Evolutionary conservation across 2,329 filamentous ascomycete species (phyloP), one percentile per base, ranked within the genome.

Genomic region (Nemania diffusa): DNA sequence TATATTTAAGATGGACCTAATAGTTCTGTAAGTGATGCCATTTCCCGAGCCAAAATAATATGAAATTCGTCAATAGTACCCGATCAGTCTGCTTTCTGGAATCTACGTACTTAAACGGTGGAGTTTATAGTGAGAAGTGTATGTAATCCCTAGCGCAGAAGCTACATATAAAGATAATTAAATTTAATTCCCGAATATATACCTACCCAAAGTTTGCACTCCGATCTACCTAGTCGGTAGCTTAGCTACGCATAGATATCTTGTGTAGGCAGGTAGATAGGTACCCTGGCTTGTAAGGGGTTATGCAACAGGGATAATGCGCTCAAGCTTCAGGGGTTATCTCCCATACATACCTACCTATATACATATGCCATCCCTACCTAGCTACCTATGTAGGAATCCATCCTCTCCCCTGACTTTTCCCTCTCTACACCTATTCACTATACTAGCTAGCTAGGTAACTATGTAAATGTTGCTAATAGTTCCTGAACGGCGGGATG

Each of bases 201-300:
- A 42, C 40, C 40, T 42, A 32, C 29, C 40, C 13, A n/a, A 50
- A 50, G 42, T 64, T 59, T 64, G 37, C 51, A 15, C 29, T 50
- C 53, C 27, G 34, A 63, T 55, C 55, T 57, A 15, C 7, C 8
- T 46, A 5, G 15, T n/a, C n/a, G n/a, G n/a, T n/a, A n/a, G n/a
- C n/a, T n/a, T n/a, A n/a, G n/a, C 29, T 32, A 32, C 29, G 29
- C 29, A 32, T 32, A 32, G 9, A 9, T 44, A 44, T 44, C 40
- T 6, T 20, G 17, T 17, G 40, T 44, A 44, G 40, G 40, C 40
- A 44, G 40, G 40, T 44, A 44, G 20, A 24, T 29, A 9, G 51
- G 44, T 42, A 55, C 62, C 65, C 65, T 68, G 56, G 42, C 46
- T 51, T 51, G 17, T 24, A 62, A 66, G 66, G 62, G 50, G 55